Evolutionary conservation across 352 stramenopile genomes (phyloP), one percentile per base, ranked within the genome.

Genomic region (Globisporangium takayamanum): DNA sequence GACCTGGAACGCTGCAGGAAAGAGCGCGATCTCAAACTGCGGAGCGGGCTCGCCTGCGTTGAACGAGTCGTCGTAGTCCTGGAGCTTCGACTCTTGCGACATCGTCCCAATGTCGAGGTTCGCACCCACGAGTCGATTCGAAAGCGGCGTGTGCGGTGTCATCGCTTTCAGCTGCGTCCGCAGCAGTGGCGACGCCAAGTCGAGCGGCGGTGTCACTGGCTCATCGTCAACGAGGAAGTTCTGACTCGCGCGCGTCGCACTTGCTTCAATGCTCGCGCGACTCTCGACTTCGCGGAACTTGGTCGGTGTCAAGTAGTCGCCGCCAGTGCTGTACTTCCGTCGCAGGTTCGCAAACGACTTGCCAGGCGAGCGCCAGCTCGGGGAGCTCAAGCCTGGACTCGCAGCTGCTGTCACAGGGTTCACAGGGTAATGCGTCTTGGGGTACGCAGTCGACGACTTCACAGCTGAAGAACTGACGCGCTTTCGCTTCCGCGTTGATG

Each of bases 121-220:
- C 5, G 83, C 84, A n/a, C 82, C 84, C 2, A 91, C 84, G 2
- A 94, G 69, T 2, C 84, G 80, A 59, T 94, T 94, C 11, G 84
- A 94, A 15, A 94, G 62, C 55, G 85, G 85, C 6, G 85, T 94
- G 53, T 89, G 80, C 18, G 82, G 82, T 6, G 80, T 92, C 80
- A 94, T 89, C 5, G 76, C 85, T 59, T 89, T 91, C 11, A 94
- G 70, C 59, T 88, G 76, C 2, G 85, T 94, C 10, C 76, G 78
- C 36, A 94, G 64, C 52, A 94, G 67, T 1, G 85, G 85, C 18
- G 85, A 94, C n/a, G 75, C 67, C 69, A 93, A 69, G 55, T 84
- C 76, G 16, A 91, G 80, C 0, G 79, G 69, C 22, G 82, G 79
- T 0, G 79, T 88, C 57, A 70, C 68, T 0, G 77, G 77, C 22